Base-by-base conservation (phyloP, 139 green algal species). In the Chlorella ohadii region DNA sequence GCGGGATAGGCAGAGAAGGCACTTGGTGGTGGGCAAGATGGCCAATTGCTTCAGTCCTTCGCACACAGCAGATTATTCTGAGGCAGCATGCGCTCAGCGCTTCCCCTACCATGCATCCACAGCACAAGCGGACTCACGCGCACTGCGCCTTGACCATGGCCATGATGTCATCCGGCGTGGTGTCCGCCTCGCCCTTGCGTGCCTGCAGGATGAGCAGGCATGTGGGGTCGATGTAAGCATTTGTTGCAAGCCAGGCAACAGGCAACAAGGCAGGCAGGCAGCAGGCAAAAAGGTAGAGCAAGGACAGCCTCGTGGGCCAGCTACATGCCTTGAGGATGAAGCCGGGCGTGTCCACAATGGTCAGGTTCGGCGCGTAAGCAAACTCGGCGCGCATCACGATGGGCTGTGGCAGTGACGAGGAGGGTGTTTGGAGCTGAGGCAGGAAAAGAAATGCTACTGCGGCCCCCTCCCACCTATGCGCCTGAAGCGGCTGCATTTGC, bases 311-410 rank as follows among this genome's bases (percentile, higher is more conserved):
- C 4, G 22, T 4, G 33, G 59, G 59, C 19, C 31, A 72, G 51
- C 47, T 39, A 93, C 51, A 22, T 23, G 15, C 94, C 91, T 98
- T 97, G 5, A 98, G 84, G 73, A 98, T 96, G 74, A 98, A 97
- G n/a, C 96, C 96, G 1, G 96, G 96, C 1, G 95, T 98, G 87
- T 98, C 96, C 41, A 98, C 94, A 85, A 98, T 96, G 9, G 96
- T 98, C 28, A 98, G 90, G 81, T 98, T 98, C 56, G 96, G 94
- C 83, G 92, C 97, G 85, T 91, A 96, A 0, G 96, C 93, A 63
- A 83, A 93, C 86, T 95, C 88, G n/a, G 84, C 75, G 15, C 81
- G 66, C 83, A 94, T 85, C 31, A 92, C 84, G 61, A 92, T 92
- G 33, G 88, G 76, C 76, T 82, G 59, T 59, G 27, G 56, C 20